Evolutionary conservation across 345 rosid species (phyloP), one percentile per base, ranked within the genome.

Genomic region (Reutealis trisperma): DNA sequence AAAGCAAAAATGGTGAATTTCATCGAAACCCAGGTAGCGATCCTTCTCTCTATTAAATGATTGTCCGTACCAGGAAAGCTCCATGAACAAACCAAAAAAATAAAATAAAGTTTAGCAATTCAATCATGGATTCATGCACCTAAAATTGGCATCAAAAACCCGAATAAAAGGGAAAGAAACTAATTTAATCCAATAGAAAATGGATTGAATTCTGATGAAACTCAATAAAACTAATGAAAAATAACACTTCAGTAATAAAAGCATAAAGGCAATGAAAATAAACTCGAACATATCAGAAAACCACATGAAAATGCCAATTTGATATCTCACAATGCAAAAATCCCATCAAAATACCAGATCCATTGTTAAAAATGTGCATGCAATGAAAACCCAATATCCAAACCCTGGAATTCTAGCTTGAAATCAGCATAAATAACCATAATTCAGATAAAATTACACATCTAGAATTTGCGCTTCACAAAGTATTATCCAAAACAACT

Each of bases 311-410:
- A 60, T 13, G 57, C 18, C 57, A 77, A 73, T 47, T 70, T 21
- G 6, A 60, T 62, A 73, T 80, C 82, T 25, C 11, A 34, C 64
- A 79, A 61, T 65, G 0, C n/a, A 18, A 45, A 78, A 34, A 71
- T 2, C 63, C 69, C 52, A 51, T 32, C 6, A 69, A 71, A 78
- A 12, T 57, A 15, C 83, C 86, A 88, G 91, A 88, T 88, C 91
- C 85, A 60, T 61, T 25, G 37, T 32, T 68, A 25, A 60, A 78
- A 74, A 63, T 70, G 14, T 34, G 79, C 87, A 84, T 86, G 88
- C 87, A 83, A 81, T 70, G 32, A 74, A 64, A 63, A 77, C 65
- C 65, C 30, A 74, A 24, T 42, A 66, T 54, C 14, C 37, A 76
- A 44, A 76, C 55, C 62, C 42, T 21, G 63, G 42, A 68, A 64